Evolutionary conservation across 2,329 filamentous ascomycete genomes (phyloP).

Genomic region (Tolypocladium capitatum): DNA sequence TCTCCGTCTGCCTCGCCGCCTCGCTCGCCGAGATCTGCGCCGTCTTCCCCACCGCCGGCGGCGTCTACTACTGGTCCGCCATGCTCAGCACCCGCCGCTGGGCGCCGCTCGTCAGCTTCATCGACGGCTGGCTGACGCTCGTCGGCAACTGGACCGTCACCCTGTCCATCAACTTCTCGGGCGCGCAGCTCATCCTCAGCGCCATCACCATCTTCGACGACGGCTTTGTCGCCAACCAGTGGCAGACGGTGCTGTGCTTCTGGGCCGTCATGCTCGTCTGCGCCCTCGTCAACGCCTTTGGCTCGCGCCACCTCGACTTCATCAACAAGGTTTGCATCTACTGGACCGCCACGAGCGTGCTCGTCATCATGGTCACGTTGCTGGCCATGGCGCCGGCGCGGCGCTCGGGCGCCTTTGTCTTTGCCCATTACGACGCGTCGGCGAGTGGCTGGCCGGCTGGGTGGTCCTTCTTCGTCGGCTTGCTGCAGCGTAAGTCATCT

Average conservation of each 20-base stretch:
- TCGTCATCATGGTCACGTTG: conserved; percentile 57
- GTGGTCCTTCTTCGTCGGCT: conserved; percentile 42
- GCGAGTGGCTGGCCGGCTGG: conserved; percentile 57
- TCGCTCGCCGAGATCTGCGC: conserved; percentile 62
- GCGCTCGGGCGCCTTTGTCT: conserved; percentile 46
- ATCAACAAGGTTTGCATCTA: conserved; percentile 61
- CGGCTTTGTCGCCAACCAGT: conserved; percentile 43
- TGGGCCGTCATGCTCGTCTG: conserved; percentile 51
- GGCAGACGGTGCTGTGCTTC: conserved; percentile 67
- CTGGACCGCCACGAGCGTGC: conserved; percentile 58
- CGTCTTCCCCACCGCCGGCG: conserved; percentile 47
- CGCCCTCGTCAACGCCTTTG: conserved; percentile 55
- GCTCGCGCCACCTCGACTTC: conserved; percentile 42
- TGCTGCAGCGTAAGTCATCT: conserved; percentile 30
- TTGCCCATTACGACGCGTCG: conserved; percentile 53
- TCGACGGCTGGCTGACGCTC: conserved; percentile 62
- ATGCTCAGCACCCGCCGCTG: conserved; percentile 47
- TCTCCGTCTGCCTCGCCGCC: conserved; percentile 58
- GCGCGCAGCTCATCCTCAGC: conserved; percentile 54
- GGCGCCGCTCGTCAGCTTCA: conserved; percentile 53
- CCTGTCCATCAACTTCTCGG: conserved; percentile 58
- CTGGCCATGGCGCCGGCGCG: conserved; percentile 53
- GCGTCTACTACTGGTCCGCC: conserved; percentile 64
- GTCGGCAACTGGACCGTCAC: conserved; percentile 60
- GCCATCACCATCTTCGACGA: conserved; percentile 54